Percentiles rank a stretch among this genome's conserved stretches.
Conservation (phyloP, 2,329 filamentous ascomycete species). For the Hypomyces rosellus region DNA sequence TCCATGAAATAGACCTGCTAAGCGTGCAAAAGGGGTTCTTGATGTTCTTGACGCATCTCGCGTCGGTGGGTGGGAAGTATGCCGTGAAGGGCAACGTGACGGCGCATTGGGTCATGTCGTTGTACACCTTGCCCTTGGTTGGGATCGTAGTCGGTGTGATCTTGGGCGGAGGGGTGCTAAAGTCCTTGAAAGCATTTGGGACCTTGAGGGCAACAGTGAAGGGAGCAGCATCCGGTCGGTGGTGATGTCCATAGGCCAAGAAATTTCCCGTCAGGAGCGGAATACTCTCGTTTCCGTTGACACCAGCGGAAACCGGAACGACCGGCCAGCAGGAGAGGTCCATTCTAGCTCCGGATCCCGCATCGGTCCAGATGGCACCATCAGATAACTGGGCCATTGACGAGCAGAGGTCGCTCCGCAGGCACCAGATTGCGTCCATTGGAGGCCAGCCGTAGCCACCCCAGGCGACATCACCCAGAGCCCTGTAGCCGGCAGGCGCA, state of each 20-base stretch:
- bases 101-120: background rate
- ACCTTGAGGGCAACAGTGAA: background rate
- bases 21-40: constrained; percentile 2
- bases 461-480: constrained; percentile 1
- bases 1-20: background rate
- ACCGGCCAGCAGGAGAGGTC: background rate
- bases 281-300: background rate
- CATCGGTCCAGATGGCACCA: background rate
- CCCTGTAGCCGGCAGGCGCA: background rate
- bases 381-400: background rate
- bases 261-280: background rate
- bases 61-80: background rate
- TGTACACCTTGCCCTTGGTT: background rate
- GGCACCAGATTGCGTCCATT: background rate
- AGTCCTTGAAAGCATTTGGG: background rate
- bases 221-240: background rate
- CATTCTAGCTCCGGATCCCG: background rate
- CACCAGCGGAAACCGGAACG: background rate
- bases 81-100: background rate
- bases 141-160: background rate
- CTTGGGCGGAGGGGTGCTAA: background rate
- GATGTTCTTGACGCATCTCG: background rate
- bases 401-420: background rate
- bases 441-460: background rate
- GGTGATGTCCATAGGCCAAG: background rate